phyloP scores from a whole-genome alignment of 768 basidiomycete genomes.

The Auricularia cornea region DNA sequence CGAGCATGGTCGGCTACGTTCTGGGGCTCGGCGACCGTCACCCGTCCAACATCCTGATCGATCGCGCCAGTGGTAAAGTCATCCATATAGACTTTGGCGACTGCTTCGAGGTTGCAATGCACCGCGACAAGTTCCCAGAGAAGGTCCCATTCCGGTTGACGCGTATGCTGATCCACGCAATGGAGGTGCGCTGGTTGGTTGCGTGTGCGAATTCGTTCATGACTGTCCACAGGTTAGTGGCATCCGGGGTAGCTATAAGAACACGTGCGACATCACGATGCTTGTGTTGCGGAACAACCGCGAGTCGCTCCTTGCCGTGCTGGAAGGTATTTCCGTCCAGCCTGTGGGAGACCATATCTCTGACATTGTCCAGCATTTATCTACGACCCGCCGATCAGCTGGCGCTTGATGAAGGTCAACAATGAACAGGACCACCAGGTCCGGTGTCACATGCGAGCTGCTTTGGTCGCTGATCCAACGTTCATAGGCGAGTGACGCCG shows the following conservation, averaged over 20 bases:
- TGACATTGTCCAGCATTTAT: conserved; percentile 30
- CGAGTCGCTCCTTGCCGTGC: conserved; percentile 39
- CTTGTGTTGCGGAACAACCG: conserved; percentile 38
- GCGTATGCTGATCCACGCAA: conserved; percentile 41
- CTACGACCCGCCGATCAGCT: conserved; percentile 40
- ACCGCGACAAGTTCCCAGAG: conserved; percentile 40
- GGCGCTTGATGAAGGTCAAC: conserved; percentile 25
- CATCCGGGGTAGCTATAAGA: conserved; percentile 39
- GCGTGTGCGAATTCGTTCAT: not conserved
- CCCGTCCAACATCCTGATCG: conserved; percentile 38
- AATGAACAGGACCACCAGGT: conserved; percentile 18
- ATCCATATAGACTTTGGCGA: conserved; percentile 39
- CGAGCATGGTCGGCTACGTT: conserved; percentile 43
- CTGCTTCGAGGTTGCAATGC: conserved; percentile 38
- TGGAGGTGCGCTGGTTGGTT: conserved; percentile 36
- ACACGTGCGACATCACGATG: conserved; percentile 37
- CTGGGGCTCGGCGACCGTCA: conserved; percentile 43
- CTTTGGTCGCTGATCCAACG: not conserved
- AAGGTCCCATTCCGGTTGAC: conserved; percentile 45
- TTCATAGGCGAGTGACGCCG: not conserved
- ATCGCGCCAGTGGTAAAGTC: conserved; percentile 35
- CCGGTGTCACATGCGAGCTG: conserved; percentile 22
- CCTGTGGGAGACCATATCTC: not conserved
- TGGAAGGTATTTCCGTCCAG: conserved; percentile 13
- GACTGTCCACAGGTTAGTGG: conserved; percentile 28